Evolutionary conservation across 2,329 filamentous ascomycete species (phyloP).

Genomic region (Dactylellina cionopaga): DNA sequence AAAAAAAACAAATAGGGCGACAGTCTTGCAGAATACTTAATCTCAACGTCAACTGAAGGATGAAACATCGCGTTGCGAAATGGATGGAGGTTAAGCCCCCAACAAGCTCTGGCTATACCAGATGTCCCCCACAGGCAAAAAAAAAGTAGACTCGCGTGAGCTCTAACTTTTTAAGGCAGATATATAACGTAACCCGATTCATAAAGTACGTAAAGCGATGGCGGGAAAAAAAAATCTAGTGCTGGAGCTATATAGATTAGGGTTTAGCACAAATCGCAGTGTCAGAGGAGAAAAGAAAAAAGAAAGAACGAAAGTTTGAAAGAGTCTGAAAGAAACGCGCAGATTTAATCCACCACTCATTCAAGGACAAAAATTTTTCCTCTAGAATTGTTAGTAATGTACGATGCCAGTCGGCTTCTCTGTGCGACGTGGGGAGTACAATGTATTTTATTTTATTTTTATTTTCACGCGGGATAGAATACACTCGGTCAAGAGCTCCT

Average conservation of each 20-base stretch:
- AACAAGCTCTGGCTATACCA: no score
- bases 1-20: slow-evolving; percentile 9
- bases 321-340: no score
- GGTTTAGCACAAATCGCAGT: slow-evolving; percentile 19
- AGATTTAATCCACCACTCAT: slow-evolving; percentile 17
- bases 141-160: slow-evolving; percentile 21
- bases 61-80: slow-evolving; percentile 29
- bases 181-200: slow-evolving; percentile 47
- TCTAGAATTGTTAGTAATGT: background rate
- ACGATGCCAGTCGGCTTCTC: background rate
- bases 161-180: slow-evolving; percentile 16
- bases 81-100: no score
- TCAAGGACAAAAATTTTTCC: background rate
- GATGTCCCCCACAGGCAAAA: slow-evolving; percentile 35
- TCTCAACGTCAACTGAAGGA: slow-evolving; percentile 47
- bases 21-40: slow-evolving; percentile 53
- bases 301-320: no score
- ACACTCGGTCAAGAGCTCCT: no score
- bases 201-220: slow-evolving; percentile 45
- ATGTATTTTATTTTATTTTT: no score
- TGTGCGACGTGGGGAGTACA: slow-evolving; percentile 19
- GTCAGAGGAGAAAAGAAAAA: slow-evolving; percentile 2
- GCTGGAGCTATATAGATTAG: slow-evolving; percentile 20
- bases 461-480: no score
- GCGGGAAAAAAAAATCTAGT: slow-evolving; percentile 23